Conservation (phyloP, 2,329 filamentous ascomycete genomes). For the Parascedosporium putredinis region DNA sequence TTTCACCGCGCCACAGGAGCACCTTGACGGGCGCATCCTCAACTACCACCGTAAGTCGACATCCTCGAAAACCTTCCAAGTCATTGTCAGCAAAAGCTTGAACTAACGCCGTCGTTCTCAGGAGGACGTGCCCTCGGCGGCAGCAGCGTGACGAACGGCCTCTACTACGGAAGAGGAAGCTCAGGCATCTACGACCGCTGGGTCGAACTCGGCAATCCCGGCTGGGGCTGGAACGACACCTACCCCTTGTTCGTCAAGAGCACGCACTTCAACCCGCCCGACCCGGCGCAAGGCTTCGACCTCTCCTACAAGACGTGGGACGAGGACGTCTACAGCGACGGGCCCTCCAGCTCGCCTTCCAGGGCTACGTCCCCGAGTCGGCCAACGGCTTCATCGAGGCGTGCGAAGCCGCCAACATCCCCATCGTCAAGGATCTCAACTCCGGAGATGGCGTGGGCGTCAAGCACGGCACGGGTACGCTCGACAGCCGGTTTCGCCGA, state of each 20-base stretch:
- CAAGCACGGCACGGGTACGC: constrained; percentile 18
- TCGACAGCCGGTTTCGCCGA: constrained; percentile 14
- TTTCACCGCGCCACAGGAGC: constrained; percentile 14
- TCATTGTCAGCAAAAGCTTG: not conserved
- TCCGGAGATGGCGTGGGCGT: constrained; percentile 17
- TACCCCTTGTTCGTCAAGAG: constrained; percentile 17
- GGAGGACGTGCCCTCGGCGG: constrained; percentile 20
- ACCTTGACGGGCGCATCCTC: constrained; percentile 20
- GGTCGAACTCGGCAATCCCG: constrained; percentile 20
- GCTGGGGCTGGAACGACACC: constrained; percentile 21
- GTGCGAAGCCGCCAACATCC: constrained; percentile 14
- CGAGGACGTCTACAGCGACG: constrained; percentile 16
- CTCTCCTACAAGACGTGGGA: constrained; percentile 17
- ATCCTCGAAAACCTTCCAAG: not conserved
- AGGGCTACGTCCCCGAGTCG: constrained; percentile 20
- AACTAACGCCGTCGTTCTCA: not conserved
- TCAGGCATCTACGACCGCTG: constrained; percentile 21
- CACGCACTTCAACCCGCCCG: constrained; percentile 16
- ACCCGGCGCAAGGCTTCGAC: constrained; percentile 15
- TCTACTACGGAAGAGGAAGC: constrained; percentile 21
- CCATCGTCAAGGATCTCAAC: constrained; percentile 17
- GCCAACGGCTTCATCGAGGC: constrained; percentile 18
- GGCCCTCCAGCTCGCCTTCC: constrained; percentile 17
- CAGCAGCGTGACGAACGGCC: constrained; percentile 21
- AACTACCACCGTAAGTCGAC: constrained; percentile 16